Percentiles rank a stretch among this genome's conserved stretches.
Conservation (phyloP, 2,329 filamentous ascomycete species). For the Stagonosporopsis vannaccii region DNA sequence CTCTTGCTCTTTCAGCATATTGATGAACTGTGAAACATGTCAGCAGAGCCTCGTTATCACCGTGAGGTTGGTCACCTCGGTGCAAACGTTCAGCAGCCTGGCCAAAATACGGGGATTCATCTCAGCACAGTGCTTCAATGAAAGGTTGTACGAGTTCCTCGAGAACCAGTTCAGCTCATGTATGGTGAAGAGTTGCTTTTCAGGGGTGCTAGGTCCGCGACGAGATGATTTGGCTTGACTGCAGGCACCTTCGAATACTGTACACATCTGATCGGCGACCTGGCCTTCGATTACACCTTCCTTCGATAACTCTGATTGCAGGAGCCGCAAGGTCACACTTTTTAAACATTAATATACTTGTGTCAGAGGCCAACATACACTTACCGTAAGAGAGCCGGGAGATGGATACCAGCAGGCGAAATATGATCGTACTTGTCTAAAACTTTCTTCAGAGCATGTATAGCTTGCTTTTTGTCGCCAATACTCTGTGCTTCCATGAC, state of each 20-base stretch:
- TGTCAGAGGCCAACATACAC: conserved; percentile 27
- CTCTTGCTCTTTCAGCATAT: conserved; percentile 41
- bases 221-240: conserved; percentile 54
- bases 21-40: conserved; percentile 48
- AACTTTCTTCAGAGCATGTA: conserved; percentile 66
- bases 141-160: conserved; percentile 80
- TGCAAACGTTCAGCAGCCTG: conserved; percentile 60
- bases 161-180: conserved; percentile 84
- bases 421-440: conserved; percentile 63
- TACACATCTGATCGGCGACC: conserved; percentile 61
- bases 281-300: conserved; percentile 33
- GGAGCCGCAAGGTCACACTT: conserved; percentile 55
- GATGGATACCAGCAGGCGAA: conserved; percentile 60
- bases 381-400: conserved; percentile 71
- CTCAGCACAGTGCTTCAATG: conserved; percentile 66
- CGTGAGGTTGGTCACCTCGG: conserved; percentile 41
- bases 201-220: conserved; percentile 53
- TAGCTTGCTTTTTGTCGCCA: conserved; percentile 67
- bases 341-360: conserved; percentile 17
- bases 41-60: background rate
- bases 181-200: conserved; percentile 60
- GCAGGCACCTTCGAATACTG: conserved; percentile 60
- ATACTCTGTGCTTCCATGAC: conserved; percentile 75
- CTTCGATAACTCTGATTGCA: conserved; percentile 54
- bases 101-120: conserved; percentile 64